Percentiles rank a stretch among this genome's conserved stretches.
phyloP scores from a whole-genome alignment of 2,329 filamentous ascomycete genomes.

The Claviceps fusiformis region DNA sequence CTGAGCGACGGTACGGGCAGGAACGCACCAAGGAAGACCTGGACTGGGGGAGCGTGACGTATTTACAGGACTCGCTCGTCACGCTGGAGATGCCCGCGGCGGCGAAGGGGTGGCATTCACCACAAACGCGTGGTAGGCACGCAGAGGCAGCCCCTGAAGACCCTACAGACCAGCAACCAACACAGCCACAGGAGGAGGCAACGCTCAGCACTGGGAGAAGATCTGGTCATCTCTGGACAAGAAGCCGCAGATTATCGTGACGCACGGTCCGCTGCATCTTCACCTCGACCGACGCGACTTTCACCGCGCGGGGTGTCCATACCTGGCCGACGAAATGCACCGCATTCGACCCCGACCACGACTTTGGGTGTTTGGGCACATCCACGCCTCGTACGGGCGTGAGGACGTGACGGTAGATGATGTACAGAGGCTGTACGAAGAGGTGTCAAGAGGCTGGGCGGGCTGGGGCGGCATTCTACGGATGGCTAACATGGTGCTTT shows the following conservation, averaged over 20 bases:
- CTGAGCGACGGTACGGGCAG: constrained; percentile 9
- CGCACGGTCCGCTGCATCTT: constrained; percentile 13
- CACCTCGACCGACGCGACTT: constrained; percentile 14
- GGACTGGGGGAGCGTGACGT: constrained; percentile 9
- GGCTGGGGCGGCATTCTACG: constrained; percentile 9
- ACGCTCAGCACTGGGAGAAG: constrained; percentile 6
- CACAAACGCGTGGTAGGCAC: neutral
- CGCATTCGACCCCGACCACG: constrained; percentile 9
- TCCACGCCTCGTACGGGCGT: constrained; percentile 12
- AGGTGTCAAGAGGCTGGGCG: constrained; percentile 10
- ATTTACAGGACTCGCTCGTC: constrained; percentile 9
- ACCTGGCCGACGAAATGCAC: constrained; percentile 10
- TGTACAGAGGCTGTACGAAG: constrained; percentile 9
- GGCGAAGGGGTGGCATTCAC: neutral
- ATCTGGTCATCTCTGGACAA: neutral
- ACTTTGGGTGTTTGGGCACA: constrained; percentile 14
- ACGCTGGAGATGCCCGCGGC: constrained; percentile 6
- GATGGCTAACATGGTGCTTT: constrained; percentile 8
- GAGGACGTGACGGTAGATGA: constrained; percentile 11
- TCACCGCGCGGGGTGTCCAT: constrained; percentile 11
- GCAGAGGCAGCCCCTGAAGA: neutral
- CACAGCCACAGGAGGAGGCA: neutral
- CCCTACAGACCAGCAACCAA: neutral
- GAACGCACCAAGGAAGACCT: constrained; percentile 7
- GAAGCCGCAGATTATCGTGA: constrained; percentile 12